phyloP scores from a whole-genome alignment of 495 filamentous ascomycete genomes.

The Lasiosphaeris hirsuta region DNA sequence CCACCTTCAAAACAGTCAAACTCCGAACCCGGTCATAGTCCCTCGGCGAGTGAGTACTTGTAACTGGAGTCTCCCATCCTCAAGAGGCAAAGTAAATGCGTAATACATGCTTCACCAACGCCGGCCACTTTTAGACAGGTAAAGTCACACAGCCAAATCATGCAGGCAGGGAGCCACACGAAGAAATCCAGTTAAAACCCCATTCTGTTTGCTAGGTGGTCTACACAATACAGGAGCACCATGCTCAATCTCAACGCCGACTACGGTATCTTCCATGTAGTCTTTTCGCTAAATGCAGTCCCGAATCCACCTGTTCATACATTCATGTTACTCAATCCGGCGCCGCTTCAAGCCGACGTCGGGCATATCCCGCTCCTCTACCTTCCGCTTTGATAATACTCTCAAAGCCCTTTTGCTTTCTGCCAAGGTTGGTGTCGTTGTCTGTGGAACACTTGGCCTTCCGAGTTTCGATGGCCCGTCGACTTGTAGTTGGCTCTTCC shows the following conservation, averaged over 20 bases:
- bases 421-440: constrained; percentile 16
- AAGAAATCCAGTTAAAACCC: too few relatives aligned
- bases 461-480: constrained; percentile 22
- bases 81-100: too few relatives aligned
- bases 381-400: constrained; percentile 17
- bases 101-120: too few relatives aligned
- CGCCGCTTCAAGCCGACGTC: constrained; percentile 17
- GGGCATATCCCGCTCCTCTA: not conserved
- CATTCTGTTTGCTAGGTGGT: not conserved
- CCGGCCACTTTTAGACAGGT: too few relatives aligned
- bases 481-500: constrained; percentile 29
- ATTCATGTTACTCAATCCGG: constrained; percentile 12
- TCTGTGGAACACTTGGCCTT: constrained; percentile 22
- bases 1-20: too few relatives aligned
- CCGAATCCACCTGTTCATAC: not conserved
- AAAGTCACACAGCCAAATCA: too few relatives aligned
- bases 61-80: too few relatives aligned
- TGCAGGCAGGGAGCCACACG: too few relatives aligned
- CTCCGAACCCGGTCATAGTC: too few relatives aligned
- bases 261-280: not conserved
- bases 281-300: constrained; percentile 1
- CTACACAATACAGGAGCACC: not conserved
- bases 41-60: too few relatives aligned
- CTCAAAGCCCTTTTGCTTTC: constrained; percentile 18
- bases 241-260: constrained; percentile 4